Evolutionary conservation across 164 flowering plant genomes (phyloP).

Genomic region (Vitis labrusca): DNA sequence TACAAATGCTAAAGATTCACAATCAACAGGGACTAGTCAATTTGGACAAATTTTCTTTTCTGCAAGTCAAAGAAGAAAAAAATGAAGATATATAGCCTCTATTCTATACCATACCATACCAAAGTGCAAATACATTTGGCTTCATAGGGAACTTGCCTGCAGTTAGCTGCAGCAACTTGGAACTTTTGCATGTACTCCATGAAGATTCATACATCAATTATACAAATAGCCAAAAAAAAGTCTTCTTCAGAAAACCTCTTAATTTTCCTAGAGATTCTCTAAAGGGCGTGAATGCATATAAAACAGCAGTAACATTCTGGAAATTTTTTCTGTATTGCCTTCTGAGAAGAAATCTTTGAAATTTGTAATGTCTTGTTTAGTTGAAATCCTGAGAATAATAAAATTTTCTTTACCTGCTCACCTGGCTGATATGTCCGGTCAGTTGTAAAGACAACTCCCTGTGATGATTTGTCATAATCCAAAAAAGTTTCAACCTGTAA

Average conservation of each 20-base stretch:
- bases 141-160: no score
- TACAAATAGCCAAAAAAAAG: neutral
- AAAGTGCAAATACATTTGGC: no score
- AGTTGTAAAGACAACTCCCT: conserved; percentile 87
- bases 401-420: conserved; percentile 80
- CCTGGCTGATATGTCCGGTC: conserved; percentile 91
- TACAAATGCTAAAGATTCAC: no score
- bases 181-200: no score
- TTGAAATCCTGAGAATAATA: neutral
- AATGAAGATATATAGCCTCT: neutral
- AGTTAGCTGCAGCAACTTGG: no score
- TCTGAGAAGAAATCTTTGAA: neutral
- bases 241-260: neutral
- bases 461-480: conserved; percentile 86
- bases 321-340: neutral
- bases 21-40: neutral
- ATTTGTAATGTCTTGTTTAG: no score
- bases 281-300: no score
- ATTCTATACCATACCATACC: no score
- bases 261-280: neutral
- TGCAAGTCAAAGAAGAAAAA: neutral
- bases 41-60: neutral
- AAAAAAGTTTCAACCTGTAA: conserved; percentile 84
- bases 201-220: no score
- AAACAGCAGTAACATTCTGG: no score